A percentile compares a stretch with the other conserved stretches of the same genome.
Conservation (phyloP, 306 rosid species). For the Cucurbita argyrosperma region DNA sequence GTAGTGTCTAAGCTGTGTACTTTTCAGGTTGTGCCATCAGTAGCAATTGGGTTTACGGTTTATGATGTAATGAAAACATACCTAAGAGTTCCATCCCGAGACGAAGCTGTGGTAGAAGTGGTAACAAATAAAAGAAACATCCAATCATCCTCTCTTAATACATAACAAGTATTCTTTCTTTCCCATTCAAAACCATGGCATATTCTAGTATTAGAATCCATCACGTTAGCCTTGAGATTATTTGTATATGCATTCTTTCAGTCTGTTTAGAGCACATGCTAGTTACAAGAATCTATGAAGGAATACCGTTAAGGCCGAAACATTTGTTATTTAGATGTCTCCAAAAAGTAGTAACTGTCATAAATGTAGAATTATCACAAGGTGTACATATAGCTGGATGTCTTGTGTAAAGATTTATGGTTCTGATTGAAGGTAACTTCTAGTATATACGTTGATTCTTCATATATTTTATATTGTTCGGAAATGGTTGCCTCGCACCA, state of each 20-base stretch:
- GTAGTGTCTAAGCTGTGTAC: slow-evolving; percentile 15
- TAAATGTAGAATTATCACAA: not conserved
- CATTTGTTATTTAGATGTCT: not conserved
- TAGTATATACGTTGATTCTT: not conserved
- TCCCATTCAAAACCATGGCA: not conserved
- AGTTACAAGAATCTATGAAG: not conserved
- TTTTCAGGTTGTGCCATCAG: slow-evolving; percentile 89
- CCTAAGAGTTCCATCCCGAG: slow-evolving; percentile 80
- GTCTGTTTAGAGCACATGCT: slow-evolving; percentile 10
- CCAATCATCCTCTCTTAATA: slow-evolving; percentile 30
- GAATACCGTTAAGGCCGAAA: not conserved
- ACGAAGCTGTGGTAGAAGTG: slow-evolving; percentile 42
- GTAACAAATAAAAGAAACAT: slow-evolving; percentile 33
- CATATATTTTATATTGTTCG: not conserved
- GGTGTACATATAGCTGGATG: not conserved
- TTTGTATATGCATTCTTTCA: slow-evolving; percentile 44
- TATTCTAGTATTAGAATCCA: not conserved
- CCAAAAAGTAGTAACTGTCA: not conserved
- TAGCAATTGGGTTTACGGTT: slow-evolving; percentile 92
- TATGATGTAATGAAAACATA: slow-evolving; percentile 58
- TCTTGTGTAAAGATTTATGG: not conserved
- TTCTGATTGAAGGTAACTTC: not conserved
- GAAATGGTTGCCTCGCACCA: not conserved
- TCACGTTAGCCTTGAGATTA: not conserved
- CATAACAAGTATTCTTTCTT: slow-evolving; percentile 8